Evolutionary conservation across 179 eudicot genomes (phyloP).

Genomic region (Dionaea muscipula): DNA sequence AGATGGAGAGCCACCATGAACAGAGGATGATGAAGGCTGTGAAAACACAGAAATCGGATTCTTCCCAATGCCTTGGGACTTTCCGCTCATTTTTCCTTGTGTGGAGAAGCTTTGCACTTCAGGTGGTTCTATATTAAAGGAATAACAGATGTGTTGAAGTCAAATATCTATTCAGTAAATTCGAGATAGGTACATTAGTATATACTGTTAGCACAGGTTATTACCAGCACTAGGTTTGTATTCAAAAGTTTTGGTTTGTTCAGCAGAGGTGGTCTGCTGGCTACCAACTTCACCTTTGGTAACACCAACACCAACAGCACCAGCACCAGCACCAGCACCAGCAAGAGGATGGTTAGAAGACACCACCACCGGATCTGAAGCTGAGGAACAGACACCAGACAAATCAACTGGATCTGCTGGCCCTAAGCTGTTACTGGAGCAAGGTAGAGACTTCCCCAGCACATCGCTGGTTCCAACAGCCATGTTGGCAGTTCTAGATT

Average conservation of each 20-base stretch:
- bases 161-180: neutral
- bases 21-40: conserved; percentile 9
- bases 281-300: conserved; percentile 16
- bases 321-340: conserved; percentile 9
- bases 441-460: conserved; percentile 15
- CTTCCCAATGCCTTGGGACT: conserved; percentile 10
- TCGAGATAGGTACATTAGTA: neutral
- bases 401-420: conserved; percentile 25
- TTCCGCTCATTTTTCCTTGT: conserved; percentile 4
- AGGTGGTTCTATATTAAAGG: conserved; percentile 2
- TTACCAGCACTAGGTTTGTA: conserved; percentile 9
- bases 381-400: conserved; percentile 19
- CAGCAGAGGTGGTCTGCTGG: conserved; percentile 6
- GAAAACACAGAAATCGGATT: conserved; percentile 7
- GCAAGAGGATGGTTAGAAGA: too few species aligned
- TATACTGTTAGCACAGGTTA: neutral
- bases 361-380: conserved; percentile 30
- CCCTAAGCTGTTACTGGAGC: conserved; percentile 15
- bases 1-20: conserved; percentile 10
- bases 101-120: neutral
- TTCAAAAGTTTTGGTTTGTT: conserved; percentile 1
- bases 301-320: conserved; percentile 20
- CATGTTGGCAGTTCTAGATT: conserved; percentile 16
- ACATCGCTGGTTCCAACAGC: conserved; percentile 16
- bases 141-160: neutral